phyloP scores from a whole-genome alignment of 75 land plant genomes.

The Pinus albicaulis region DNA sequence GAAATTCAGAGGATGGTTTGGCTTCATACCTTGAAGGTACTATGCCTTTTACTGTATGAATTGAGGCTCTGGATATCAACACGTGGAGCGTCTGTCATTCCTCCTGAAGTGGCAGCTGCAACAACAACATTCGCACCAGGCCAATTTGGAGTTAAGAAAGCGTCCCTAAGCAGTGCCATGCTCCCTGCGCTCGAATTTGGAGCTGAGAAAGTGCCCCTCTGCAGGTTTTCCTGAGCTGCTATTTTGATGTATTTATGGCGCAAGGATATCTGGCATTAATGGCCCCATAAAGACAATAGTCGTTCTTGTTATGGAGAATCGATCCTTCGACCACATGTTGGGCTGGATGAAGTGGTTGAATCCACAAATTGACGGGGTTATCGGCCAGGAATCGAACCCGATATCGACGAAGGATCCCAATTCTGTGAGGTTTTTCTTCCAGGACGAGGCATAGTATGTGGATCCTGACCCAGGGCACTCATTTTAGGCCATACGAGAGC shows the following conservation, averaged over 20 bases:
- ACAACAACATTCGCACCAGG: no score
- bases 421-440: conserved; percentile 50
- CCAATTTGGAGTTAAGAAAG: no score
- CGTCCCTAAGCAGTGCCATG: no score
- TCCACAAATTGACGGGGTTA: conserved; percentile 35
- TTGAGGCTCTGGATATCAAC: no score
- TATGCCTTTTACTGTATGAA: no score
- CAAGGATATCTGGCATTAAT: background rate
- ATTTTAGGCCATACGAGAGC: conserved; percentile 76
- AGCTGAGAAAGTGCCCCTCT: no score
- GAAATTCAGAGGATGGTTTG: no score
- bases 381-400: conserved; percentile 68
- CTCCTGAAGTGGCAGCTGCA: no score
- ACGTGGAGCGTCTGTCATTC: no score
- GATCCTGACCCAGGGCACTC: conserved; percentile 97
- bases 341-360: conserved; percentile 55
- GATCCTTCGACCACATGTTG: conserved; percentile 72
- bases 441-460: conserved; percentile 62
- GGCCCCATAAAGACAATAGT: conserved; percentile 58
- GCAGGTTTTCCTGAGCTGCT: no score
- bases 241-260: background rate
- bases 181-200: no score
- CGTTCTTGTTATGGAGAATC: conserved; percentile 60
- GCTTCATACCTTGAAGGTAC: no score
- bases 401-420: conserved; percentile 43